Conservation (phyloP, 306 rosid species). For the Trifolium repens region DNA sequence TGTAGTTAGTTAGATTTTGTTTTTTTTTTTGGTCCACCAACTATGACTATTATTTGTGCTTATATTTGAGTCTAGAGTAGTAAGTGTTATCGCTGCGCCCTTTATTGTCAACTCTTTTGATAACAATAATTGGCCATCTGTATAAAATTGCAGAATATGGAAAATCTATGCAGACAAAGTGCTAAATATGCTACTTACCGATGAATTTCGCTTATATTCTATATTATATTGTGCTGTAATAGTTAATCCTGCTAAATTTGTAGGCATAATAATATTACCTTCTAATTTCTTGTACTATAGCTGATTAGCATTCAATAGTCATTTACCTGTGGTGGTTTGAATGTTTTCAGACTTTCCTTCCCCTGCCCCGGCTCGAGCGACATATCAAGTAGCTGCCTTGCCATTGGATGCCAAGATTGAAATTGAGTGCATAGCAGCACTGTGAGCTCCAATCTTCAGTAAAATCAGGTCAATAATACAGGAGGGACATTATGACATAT, state of each 20-base stretch:
- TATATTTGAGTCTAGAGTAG: background rate
- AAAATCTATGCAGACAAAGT: background rate
- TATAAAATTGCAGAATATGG: constrained; percentile 1
- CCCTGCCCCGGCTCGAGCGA: constrained; percentile 91
- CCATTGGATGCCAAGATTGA: constrained; percentile 96
- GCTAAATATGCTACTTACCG: background rate
- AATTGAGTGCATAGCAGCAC: constrained; percentile 88
- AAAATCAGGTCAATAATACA: constrained; percentile 49
- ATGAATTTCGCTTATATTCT: background rate
- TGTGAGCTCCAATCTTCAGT: constrained; percentile 45
- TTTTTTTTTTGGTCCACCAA: too few species aligned
- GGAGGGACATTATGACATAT: constrained; percentile 26
- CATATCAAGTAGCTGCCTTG: constrained; percentile 87
- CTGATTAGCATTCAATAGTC: background rate
- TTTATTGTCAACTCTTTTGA: background rate
- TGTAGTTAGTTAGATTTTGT: too few species aligned
- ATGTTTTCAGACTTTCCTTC: constrained; percentile 70
- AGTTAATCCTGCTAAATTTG: background rate
- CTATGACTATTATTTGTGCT: too few species aligned
- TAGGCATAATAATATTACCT: background rate
- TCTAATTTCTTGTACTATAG: background rate
- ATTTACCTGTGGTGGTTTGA: constrained; percentile 19
- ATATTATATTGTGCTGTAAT: too few species aligned
- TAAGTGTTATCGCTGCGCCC: background rate
- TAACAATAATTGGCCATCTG: background rate